phyloP scores from a whole-genome alignment of 352 stramenopile genomes.

The Phytophthora fragariae region DNA sequence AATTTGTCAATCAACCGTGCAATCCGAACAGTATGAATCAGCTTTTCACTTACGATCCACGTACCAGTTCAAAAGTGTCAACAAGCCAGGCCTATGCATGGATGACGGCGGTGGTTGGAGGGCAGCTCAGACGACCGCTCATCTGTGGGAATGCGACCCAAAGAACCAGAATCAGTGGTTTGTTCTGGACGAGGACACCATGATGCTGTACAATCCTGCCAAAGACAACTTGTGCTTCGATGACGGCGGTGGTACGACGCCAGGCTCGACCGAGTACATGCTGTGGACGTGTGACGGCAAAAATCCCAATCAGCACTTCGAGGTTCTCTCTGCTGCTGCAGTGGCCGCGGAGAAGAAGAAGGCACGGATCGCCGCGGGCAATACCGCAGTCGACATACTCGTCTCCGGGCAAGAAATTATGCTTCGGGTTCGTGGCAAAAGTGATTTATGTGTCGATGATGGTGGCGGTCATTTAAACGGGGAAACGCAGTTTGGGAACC shows the following conservation, averaged over 20 bases:
- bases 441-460: constrained; percentile 46
- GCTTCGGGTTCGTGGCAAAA: constrained; percentile 34
- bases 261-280: constrained; percentile 8
- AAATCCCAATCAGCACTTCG: constrained; percentile 31
- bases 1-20: constrained; percentile 31
- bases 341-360: constrained; percentile 27
- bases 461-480: constrained; percentile 27
- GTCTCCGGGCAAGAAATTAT: constrained; percentile 30
- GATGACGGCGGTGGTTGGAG: constrained; percentile 30
- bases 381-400: constrained; percentile 20
- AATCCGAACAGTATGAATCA: constrained; percentile 30
- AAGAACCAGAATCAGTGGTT: constrained; percentile 43
- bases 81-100: constrained; percentile 24
- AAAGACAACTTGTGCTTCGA: constrained; percentile 51
- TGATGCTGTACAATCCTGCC: constrained; percentile 41
- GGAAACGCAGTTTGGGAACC: constrained; percentile 26
- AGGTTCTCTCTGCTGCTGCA: constrained; percentile 9
- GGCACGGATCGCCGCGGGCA: constrained; percentile 17
- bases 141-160: constrained; percentile 34
- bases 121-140: constrained; percentile 13
- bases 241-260: constrained; percentile 25
- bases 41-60: constrained; percentile 32
- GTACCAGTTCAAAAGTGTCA: constrained; percentile 15
- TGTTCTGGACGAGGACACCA: constrained; percentile 33
- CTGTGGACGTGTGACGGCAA: constrained; percentile 24